These are phyloP conservation scores for Kurtzmaniella cleridarum DNA, from an alignment of 805 yeast genomes.

Conservation along the genomic window DNA sequence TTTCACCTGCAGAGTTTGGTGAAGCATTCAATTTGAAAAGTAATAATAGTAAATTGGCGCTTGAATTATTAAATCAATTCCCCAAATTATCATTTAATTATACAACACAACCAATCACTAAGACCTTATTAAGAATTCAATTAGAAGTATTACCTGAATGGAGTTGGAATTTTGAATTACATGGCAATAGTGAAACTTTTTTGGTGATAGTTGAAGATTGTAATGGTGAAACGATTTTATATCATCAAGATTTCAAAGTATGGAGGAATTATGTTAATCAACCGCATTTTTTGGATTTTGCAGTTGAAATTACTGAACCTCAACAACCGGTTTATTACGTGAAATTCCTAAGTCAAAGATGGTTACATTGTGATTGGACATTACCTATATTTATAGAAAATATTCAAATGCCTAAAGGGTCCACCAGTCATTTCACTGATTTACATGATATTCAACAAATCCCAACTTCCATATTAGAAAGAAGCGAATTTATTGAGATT, in stretches of 20 bases:
- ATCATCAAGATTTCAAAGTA: slow-evolving; percentile 49
- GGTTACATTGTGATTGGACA: slow-evolving; percentile 73
- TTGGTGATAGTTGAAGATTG: slow-evolving; percentile 73
- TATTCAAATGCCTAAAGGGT: slow-evolving; percentile 55
- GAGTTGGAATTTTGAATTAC: slow-evolving; percentile 66
- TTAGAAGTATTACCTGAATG: slow-evolving; percentile 67
- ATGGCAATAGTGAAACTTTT: slow-evolving; percentile 63
- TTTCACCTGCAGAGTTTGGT: slow-evolving; percentile 74
- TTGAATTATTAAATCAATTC: slow-evolving; percentile 59
- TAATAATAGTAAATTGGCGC: slow-evolving; percentile 49
- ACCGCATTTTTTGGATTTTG: slow-evolving; percentile 57
- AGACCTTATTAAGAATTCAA: slow-evolving; percentile 58
- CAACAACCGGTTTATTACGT: slow-evolving; percentile 67
- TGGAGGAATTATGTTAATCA: slow-evolving; percentile 43
- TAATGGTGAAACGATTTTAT: slow-evolving; percentile 73
- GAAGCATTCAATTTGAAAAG: slow-evolving; percentile 73
- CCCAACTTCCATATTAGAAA: slow-evolving; percentile 43
- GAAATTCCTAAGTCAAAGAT: slow-evolving; percentile 68
- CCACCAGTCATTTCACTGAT: slow-evolving; percentile 53
- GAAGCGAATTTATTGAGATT: slow-evolving; percentile 40
- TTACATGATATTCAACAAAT: slow-evolving; percentile 48
- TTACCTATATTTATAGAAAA: slow-evolving; percentile 53
- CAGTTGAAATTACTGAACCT: slow-evolving; percentile 56
- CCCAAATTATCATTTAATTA: slow-evolving; percentile 63
- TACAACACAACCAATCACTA: slow-evolving; percentile 71